Conservation (phyloP, 2,329 filamentous ascomycete genomes). For the Huntiella savannae region DNA sequence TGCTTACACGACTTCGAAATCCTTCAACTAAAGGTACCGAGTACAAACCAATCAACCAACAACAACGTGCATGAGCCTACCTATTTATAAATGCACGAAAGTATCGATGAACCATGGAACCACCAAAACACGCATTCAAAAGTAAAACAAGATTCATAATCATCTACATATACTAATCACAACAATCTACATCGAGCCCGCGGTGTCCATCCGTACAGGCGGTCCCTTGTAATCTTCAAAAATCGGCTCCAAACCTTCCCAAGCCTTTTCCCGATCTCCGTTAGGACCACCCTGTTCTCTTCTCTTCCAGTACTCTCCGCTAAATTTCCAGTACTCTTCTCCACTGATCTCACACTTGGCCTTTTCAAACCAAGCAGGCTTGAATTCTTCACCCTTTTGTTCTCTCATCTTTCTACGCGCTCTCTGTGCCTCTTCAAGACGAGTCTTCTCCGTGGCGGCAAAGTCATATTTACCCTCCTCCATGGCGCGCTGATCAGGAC, state of each 20-base stretch:
- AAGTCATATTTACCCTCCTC: constrained; percentile 95
- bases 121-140: not conserved
- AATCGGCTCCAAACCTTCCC: constrained; percentile 62
- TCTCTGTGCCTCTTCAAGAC: constrained; percentile 81
- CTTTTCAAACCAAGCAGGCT: constrained; percentile 70
- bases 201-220: constrained; percentile 7
- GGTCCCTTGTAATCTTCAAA: constrained; percentile 26
- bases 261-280: constrained; percentile 32
- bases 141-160: constrained; percentile 1
- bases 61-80: no score
- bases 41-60: no score
- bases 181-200: constrained; percentile 7
- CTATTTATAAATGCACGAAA: no score
- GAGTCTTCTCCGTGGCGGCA: constrained; percentile 82
- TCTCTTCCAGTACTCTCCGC: constrained; percentile 69
- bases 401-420: constrained; percentile 56
- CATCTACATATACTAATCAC: not conserved
- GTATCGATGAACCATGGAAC: no score
- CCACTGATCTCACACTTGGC: constrained; percentile 59
- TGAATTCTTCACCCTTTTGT: constrained; percentile 59
- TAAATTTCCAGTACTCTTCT: constrained; percentile 80
- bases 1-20: no score
- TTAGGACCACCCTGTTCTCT: constrained; percentile 43
- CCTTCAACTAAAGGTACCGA: no score
- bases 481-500: constrained; percentile 94